A percentile compares a stretch with the other conserved stretches of the same genome.
phyloP scores from a whole-genome alignment of 2,329 filamentous ascomycete species.

The Cordyceps fumosorosea region DNA sequence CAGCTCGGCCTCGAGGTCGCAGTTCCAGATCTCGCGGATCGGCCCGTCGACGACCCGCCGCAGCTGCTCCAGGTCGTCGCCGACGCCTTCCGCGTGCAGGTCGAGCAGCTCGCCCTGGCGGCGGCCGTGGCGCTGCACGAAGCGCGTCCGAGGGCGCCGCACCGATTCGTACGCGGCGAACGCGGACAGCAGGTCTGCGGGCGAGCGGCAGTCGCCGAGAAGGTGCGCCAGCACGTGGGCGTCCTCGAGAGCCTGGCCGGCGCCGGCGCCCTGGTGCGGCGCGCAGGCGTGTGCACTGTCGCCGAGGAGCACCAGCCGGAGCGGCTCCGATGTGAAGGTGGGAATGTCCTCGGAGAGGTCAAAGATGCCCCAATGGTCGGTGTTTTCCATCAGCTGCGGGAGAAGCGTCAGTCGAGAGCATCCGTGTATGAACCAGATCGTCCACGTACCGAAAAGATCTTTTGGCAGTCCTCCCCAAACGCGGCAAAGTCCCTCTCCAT shows the following conservation, averaged over 20 bases:
- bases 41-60: background rate
- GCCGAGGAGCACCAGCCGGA: conserved; percentile 13
- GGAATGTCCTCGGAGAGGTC: conserved; percentile 12
- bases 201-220: conserved; percentile 8
- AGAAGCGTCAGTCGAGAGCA: background rate
- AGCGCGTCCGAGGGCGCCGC: conserved; percentile 8
- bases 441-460: conserved; percentile 5
- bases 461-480: conserved; percentile 12
- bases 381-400: conserved; percentile 12
- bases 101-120: conserved; percentile 13
- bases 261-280: conserved; percentile 14
- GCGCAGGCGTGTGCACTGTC: conserved; percentile 15
- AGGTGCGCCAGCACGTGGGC: conserved; percentile 13
- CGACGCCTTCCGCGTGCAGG: conserved; percentile 5
- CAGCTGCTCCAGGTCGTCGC: conserved; percentile 6
- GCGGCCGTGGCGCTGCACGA: conserved; percentile 11
- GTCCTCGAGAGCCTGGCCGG: conserved; percentile 14
- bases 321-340: conserved; percentile 3
- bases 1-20: conserved; percentile 12
- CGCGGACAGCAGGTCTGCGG: background rate
- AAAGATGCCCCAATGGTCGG: conserved; percentile 10
- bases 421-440: background rate
- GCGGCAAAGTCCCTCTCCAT: conserved; percentile 8
- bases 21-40: conserved; percentile 10
- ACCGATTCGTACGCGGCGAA: conserved; percentile 11